These are phyloP conservation scores for Pseudogymnoascus sp. DNA, from an alignment of 2,329 filamentous ascomycete species.

Conservation along the genomic window DNA sequence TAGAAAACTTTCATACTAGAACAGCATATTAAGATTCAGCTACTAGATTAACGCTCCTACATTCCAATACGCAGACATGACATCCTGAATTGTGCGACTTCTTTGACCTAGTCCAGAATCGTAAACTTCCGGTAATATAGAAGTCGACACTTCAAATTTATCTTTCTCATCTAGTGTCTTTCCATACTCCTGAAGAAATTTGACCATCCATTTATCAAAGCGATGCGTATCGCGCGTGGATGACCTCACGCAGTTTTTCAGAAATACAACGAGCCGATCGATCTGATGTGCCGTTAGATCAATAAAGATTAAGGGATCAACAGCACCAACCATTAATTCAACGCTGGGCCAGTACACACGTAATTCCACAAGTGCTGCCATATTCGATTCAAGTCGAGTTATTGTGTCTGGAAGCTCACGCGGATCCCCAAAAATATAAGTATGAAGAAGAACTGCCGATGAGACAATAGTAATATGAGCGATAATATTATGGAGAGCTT, in stretches of 20 bases:
- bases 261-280: conserved; percentile 28
- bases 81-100: neutral
- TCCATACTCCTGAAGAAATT: conserved; percentile 29
- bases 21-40: neutral
- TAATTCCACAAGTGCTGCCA: conserved; percentile 27
- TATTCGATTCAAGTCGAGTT: conserved; percentile 26
- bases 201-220: conserved; percentile 26
- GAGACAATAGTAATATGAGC: conserved; percentile 30
- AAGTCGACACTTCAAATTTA: neutral
- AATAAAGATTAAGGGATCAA: neutral
- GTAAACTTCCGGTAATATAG: neutral
- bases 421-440: conserved; percentile 27
- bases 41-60: neutral
- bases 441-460: conserved; percentile 29
- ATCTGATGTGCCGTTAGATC: conserved; percentile 20
- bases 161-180: conserved; percentile 23
- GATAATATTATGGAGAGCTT: conserved; percentile 29
- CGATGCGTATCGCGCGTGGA: conserved; percentile 25
- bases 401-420: conserved; percentile 24
- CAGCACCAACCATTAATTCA: conserved; percentile 26
- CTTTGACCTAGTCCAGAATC: neutral
- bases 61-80: neutral
- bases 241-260: conserved; percentile 26
- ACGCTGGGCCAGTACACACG: conserved; percentile 30
- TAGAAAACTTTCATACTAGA: neutral